Evolutionary conservation across 768 basidiomycete genomes (phyloP).

Genomic region (Phlebiopsis flavidoalba): DNA sequence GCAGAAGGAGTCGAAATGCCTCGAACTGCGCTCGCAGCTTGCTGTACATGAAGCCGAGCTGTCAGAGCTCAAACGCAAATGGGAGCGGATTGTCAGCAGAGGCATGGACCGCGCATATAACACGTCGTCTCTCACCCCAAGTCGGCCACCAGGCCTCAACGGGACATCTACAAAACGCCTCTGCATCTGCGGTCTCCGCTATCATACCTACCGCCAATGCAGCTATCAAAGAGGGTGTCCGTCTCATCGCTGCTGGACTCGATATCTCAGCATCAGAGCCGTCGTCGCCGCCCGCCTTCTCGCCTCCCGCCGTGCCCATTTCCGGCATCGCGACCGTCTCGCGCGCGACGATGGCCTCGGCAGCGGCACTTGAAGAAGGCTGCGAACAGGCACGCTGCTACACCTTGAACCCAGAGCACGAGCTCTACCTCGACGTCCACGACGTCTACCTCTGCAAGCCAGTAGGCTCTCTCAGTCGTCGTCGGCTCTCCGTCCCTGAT

Average conservation of each 20-base stretch:
- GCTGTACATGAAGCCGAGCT: slow-evolving; percentile 69
- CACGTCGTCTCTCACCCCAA: slow-evolving; percentile 16
- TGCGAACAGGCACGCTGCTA: slow-evolving; percentile 14
- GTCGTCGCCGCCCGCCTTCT: slow-evolving; percentile 13
- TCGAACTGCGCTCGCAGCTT: slow-evolving; percentile 76
- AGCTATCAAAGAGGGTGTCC: slow-evolving; percentile 57
- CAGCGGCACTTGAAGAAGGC: slow-evolving; percentile 9
- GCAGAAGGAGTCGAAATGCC: slow-evolving; percentile 79
- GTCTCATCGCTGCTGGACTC: slow-evolving; percentile 48
- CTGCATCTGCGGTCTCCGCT: slow-evolving; percentile 1
- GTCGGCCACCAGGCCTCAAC: slow-evolving; percentile 5
- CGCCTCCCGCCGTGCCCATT: slow-evolving; percentile 10
- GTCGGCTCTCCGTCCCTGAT: slow-evolving; percentile 39
- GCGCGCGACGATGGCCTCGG: slow-evolving; percentile 11
- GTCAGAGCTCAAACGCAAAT: slow-evolving; percentile 70
- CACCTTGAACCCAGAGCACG: slow-evolving; percentile 25
- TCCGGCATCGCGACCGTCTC: slow-evolving; percentile 9
- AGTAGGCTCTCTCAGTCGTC: slow-evolving; percentile 43
- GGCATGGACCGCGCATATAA: slow-evolving; percentile 40
- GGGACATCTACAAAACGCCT: too few species aligned
- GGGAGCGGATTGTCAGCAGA: slow-evolving; percentile 74
- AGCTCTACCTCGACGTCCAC: slow-evolving; percentile 28
- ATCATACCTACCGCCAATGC: slow-evolving; percentile 20
- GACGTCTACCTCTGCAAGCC: slow-evolving; percentile 22
- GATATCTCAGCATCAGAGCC: slow-evolving; percentile 24